These are phyloP conservation scores for Cicer bijugum DNA, from an alignment of 306 rosid species.

Conservation along the genomic window DNA sequence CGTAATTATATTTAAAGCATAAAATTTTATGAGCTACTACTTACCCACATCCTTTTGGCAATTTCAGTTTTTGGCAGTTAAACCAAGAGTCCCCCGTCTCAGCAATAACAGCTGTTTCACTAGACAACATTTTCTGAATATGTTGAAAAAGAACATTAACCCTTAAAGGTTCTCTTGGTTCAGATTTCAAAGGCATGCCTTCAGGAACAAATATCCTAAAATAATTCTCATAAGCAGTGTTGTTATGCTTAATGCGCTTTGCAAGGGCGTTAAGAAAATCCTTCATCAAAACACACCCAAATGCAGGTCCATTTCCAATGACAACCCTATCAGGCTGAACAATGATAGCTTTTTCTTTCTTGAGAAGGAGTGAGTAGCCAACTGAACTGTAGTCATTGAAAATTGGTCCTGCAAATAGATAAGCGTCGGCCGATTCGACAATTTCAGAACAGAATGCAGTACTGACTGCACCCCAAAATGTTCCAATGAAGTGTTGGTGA, in stretches of 20 bases:
- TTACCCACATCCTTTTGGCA: conserved; percentile 70
- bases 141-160: conserved; percentile 68
- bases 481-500: conserved; percentile 67
- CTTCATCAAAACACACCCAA: conserved; percentile 68
- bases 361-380: conserved; percentile 69
- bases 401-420: conserved; percentile 68
- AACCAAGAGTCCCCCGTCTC: conserved; percentile 82
- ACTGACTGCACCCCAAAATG: conserved; percentile 75
- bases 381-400: conserved; percentile 75
- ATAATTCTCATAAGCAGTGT: conserved; percentile 59
- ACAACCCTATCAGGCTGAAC: conserved; percentile 64
- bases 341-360: conserved; percentile 66
- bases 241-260: conserved; percentile 48
- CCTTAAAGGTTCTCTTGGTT: conserved; percentile 62
- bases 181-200: conserved; percentile 56
- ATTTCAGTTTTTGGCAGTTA: conserved; percentile 68
- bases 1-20: too few relatives aligned
- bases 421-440: conserved; percentile 67
- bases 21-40: not conserved
- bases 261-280: conserved; percentile 60
- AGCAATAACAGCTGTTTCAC: conserved; percentile 67
- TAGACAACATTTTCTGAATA: conserved; percentile 56
- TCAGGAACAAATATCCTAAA: conserved; percentile 67
- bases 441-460: conserved; percentile 70
- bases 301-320: conserved; percentile 60